phyloP scores from a whole-genome alignment of 2,329 filamentous ascomycete species.

The Coniella lustricola region DNA sequence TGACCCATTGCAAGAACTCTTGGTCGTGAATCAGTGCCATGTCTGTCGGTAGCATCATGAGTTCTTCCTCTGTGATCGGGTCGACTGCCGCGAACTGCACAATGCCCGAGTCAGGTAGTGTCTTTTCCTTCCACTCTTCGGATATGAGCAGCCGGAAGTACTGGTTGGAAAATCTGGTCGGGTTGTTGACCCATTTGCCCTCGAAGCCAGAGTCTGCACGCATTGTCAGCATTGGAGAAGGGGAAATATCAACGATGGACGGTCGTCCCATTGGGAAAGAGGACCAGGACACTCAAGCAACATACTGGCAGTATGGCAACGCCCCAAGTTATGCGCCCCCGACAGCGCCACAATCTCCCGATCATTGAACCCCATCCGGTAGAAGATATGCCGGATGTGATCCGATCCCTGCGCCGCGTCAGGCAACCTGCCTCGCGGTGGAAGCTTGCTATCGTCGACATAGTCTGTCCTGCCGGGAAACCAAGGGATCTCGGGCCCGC shows the following conservation, averaged over 20 bases:
- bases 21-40: slow-evolving; percentile 49
- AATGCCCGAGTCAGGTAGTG: slow-evolving; percentile 43
- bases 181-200: slow-evolving; percentile 31
- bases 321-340: slow-evolving; percentile 80
- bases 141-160: slow-evolving; percentile 28
- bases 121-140: slow-evolving; percentile 37
- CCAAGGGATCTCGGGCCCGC: slow-evolving; percentile 51
- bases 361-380: slow-evolving; percentile 96
- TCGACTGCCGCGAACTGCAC: slow-evolving; percentile 54
- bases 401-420: slow-evolving; percentile 71
- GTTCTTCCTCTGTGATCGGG: slow-evolving; percentile 45
- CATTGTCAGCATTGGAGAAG: not conserved
- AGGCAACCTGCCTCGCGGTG: slow-evolving; percentile 56
- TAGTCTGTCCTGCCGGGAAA: slow-evolving; percentile 52
- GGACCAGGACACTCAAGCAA: not conserved
- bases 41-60: slow-evolving; percentile 63
- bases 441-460: slow-evolving; percentile 52
- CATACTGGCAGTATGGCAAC: slow-evolving; percentile 42
- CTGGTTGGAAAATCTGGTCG: slow-evolving; percentile 31
- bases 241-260: not conserved
- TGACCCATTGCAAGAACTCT: slow-evolving; percentile 48
- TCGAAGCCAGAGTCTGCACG: slow-evolving; percentile 37
- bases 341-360: slow-evolving; percentile 88
- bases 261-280: too few relatives aligned
- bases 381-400: slow-evolving; percentile 87